Percentiles rank a stretch among this genome's conserved stretches.
Evolutionary conservation across 2,329 filamentous ascomycete genomes (phyloP).

Genomic region (Ceratocystis alfenasii): DNA sequence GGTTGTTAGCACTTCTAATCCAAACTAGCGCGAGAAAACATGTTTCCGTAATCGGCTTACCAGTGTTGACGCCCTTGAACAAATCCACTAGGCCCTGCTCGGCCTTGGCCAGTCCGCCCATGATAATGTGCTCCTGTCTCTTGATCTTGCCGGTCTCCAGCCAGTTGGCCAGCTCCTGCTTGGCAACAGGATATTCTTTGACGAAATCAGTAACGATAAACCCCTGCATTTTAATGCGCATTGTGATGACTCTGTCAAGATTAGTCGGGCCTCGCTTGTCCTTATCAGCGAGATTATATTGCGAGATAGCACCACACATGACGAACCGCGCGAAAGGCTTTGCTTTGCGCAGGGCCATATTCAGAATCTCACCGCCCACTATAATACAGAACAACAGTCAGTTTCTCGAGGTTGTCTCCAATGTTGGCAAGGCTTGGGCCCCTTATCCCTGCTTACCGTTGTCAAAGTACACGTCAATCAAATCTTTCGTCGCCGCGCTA

Average conservation of each 20-base stretch:
- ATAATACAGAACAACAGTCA: background rate
- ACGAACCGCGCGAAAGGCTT: conserved; percentile 52
- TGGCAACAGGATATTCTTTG: conserved; percentile 45
- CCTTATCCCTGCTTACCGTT: conserved; percentile 36
- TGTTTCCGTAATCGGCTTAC: conserved; percentile 33
- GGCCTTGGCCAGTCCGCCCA: conserved; percentile 53
- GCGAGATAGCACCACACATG: conserved; percentile 59
- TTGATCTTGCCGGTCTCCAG: conserved; percentile 60
- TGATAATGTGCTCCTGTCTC: conserved; percentile 57
- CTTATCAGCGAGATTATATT: conserved; percentile 47
- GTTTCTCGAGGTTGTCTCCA: conserved; percentile 16
- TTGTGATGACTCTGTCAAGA: conserved; percentile 40
- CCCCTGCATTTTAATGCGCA: conserved; percentile 52
- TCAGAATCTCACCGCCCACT: conserved; percentile 58
- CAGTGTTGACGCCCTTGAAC: conserved; percentile 58
- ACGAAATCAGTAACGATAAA: conserved; percentile 63
- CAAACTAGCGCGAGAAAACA: background rate
- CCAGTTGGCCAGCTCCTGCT: conserved; percentile 53
- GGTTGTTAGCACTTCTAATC: background rate
- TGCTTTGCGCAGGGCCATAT: conserved; percentile 52
- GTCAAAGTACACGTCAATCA: conserved; percentile 61
- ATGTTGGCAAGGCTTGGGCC: background rate
- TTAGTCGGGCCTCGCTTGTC: conserved; percentile 45
- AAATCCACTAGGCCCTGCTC: conserved; percentile 52
- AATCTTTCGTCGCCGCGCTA: conserved; percentile 43